Base-by-base conservation (phyloP, 176 grass and related monocot species). In the Tillandsia fasciculata region DNA sequence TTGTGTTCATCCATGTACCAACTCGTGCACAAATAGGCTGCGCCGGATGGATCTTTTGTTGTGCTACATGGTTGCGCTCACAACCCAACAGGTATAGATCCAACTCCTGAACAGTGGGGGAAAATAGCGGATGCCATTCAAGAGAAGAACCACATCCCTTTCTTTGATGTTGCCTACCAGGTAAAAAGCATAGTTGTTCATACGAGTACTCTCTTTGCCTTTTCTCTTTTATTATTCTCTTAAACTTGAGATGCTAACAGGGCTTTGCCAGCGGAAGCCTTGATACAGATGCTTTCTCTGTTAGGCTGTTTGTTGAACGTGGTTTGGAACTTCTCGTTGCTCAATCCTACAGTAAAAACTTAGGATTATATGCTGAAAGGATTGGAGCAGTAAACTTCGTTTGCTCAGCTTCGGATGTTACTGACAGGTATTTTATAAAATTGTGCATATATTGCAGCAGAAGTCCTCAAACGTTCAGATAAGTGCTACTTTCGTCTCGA, bases 111-210 rank as follows among this genome's bases (percentile, higher is more conserved):
- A 57, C 89, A 92, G 50, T 90, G 89, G 94, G 81, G 82, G 52
- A 87, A 81, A 87, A 83, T 87, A 79, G 89, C 89, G 52, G 89
- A 90, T 83, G 68, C 87, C 72, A 89, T 97, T 81, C 74, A 97
- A 83, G 84, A 92, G 79, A 92, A 92, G 79, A 89, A 84, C 9
- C 86, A 92, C 54, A 90, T 80, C 49, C 89, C 94, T 64, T 97
- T 97, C 78, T 92, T 97, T 86, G 94, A 97, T 87, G 94, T 97
- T 81, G 94, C 94, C 70, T 97, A 97, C 69, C 94, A 97, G 86
- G 94, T 92, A 22, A 71, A 20, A 20, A 57, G 33, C 33, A 8
- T 27, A 8, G 67, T 82, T 81, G 10, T 50, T 81, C 20, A 9
- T 63, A 47, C 12, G 14, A n/a, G 28, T 51, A 2, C 2, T 63